Evolutionary conservation across 176 grass and related monocot species (phyloP).

Genomic region (Oryza glumipatula): DNA sequence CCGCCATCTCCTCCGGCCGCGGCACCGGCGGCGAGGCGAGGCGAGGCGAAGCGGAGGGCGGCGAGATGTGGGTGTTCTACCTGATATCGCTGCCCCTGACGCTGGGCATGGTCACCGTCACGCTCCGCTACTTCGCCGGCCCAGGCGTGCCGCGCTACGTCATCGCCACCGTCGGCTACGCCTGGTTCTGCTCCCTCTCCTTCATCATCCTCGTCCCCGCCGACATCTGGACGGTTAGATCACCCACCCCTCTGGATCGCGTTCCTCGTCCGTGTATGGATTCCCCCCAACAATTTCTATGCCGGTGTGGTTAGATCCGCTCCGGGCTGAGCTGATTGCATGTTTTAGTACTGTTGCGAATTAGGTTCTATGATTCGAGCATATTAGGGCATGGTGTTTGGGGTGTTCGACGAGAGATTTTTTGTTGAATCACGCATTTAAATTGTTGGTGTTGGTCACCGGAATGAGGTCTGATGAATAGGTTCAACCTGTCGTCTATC

Average conservation of each 20-base stretch:
- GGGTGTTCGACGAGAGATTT: neutral
- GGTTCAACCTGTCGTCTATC: neutral
- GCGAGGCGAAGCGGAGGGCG: slow-evolving; percentile 17
- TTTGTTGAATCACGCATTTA: slow-evolving; percentile 6
- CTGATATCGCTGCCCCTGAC: slow-evolving; percentile 97
- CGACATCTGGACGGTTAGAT: slow-evolving; percentile 98
- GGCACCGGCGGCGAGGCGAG: slow-evolving; percentile 1
- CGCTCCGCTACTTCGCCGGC: slow-evolving; percentile 97
- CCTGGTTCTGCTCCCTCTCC: slow-evolving; percentile 99
- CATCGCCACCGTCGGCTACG: slow-evolving; percentile 88
- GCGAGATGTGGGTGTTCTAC: slow-evolving; percentile 98
- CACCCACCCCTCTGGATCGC: slow-evolving; percentile 10
- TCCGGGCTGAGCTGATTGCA: neutral
- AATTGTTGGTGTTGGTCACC: neutral
- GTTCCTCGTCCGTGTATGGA: neutral
- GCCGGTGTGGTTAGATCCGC: slow-evolving; percentile 45
- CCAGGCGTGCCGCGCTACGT: slow-evolving; percentile 90
- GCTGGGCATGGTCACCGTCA: slow-evolving; percentile 91
- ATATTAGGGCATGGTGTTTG: neutral
- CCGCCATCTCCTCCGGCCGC: neutral
- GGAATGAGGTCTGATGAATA: slow-evolving; percentile 13
- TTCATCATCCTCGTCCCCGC: slow-evolving; percentile 99
- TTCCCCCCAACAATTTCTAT: neutral
- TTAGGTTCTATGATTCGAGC: neutral
- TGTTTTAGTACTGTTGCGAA: slow-evolving; percentile 33